These are phyloP conservation scores for Xanthoconium separans DNA, from an alignment of 1,284 basidiomycete genomes.

Conservation along the genomic window DNA sequence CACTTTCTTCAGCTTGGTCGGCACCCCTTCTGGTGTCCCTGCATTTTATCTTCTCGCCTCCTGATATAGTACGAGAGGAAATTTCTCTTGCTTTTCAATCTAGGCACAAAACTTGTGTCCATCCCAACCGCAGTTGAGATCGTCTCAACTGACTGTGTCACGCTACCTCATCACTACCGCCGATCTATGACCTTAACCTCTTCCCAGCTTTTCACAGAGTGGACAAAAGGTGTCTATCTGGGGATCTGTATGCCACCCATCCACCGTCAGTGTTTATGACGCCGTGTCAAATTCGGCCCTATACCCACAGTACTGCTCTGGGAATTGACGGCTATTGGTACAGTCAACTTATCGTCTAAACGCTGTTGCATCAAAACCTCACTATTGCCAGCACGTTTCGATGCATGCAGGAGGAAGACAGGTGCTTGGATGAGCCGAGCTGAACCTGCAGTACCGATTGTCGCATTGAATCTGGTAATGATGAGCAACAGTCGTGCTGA, in stretches of 20 bases:
- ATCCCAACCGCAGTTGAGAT: slow-evolving; percentile 18
- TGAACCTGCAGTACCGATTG: slow-evolving; percentile 68
- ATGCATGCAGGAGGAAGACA: slow-evolving; percentile 59
- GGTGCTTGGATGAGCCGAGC: slow-evolving; percentile 54
- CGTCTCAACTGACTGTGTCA: slow-evolving; percentile 21
- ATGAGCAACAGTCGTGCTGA: slow-evolving; percentile 13
- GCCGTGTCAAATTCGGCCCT: slow-evolving; percentile 1
- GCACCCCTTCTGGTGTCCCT: not conserved
- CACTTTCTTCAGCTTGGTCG: slow-evolving; percentile 2
- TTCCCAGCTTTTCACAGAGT: slow-evolving; percentile 30
- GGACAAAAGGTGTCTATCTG: slow-evolving; percentile 46
- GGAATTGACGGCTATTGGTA: slow-evolving; percentile 60
- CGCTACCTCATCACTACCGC: slow-evolving; percentile 4
- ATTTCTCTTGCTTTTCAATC: not conserved
- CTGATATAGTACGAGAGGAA: not conserved
- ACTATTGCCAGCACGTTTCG: slow-evolving; percentile 77
- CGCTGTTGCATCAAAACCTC: slow-evolving; percentile 31
- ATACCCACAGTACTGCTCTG: slow-evolving; percentile 56
- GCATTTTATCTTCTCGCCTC: not conserved
- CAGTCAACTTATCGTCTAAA: slow-evolving; percentile 21
- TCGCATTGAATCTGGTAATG: slow-evolving; percentile 52
- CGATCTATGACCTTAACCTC: slow-evolving; percentile 3
- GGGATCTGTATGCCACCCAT: slow-evolving; percentile 35
- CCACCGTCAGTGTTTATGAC: slow-evolving; percentile 12
- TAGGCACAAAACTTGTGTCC: slow-evolving; percentile 9